Base-by-base conservation (phyloP, 1,139 yeast genomes). In the Hemisphaericaspora xylofermentans region DNA sequence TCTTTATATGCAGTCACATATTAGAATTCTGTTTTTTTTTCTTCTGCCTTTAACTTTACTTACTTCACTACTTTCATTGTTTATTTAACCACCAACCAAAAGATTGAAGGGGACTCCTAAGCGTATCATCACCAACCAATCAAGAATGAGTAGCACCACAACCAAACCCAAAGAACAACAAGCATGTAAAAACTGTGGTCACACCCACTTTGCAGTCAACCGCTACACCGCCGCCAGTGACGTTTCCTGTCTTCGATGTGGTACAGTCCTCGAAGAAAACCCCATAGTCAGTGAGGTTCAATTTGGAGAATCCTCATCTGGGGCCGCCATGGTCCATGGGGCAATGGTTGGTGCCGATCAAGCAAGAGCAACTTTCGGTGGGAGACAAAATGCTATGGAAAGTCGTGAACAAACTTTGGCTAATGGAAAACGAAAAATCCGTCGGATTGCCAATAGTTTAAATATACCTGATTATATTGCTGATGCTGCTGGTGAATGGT, bases 261-360 rank as follows among this genome's bases (percentile, higher is more conserved):
- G 98, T 59, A 68, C 81, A 19, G 98, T 93, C 31, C 78, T 79
- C 42, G 95, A 88, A 53, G 98, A 91, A 59, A 87, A 89, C 54
- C 95, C 95, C 24, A 91, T 93, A 53, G 98, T 94, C 21, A 82
- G 95, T 18, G 98, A 94, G 59, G 94, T 94, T 43, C 88, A 94
- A 16, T 93, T 91, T 65, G 95, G 95, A 33, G 99, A 94, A 57
- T 78, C 89, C 3, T 76, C 95, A 10, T 75, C 84, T 21, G 99
- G 99, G 50, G 98, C 96, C 8, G 97, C 98, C 27, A 80, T 87
- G 45, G 96, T 93, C 2, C 96, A 89, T 51, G 99, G 99, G 56
- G 81, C 95, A 33, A 91, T 88, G 75, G 84, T 93, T 33, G 88
- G 89, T 32, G 84, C 88, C 0, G 98, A 88, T 57, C 97, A 91